Base-by-base conservation (phyloP, 2,329 filamentous ascomycete species). In the Phaeoacremonium minimum region DNA sequence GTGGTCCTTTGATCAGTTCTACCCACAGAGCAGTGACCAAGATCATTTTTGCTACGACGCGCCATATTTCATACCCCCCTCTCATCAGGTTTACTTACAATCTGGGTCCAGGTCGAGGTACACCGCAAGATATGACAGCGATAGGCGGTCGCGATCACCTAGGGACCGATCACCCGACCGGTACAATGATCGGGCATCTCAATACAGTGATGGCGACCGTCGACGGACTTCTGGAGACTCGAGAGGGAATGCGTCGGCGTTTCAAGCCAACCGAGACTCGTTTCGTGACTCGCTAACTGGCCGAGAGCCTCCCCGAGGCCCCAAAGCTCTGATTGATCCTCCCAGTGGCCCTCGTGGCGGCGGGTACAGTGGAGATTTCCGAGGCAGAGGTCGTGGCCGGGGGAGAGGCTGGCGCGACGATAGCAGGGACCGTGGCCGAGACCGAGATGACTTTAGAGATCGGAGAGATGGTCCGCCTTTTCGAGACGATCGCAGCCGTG, bases 251-350 rank as follows among this genome's bases (percentile, higher is more conserved):
- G 68, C 70, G 38, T 69, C 74, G 18, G 64, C 69, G n/a, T 86
- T 86, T 42, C 75, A 73, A 46, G 60, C 73, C 2, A 75, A 72
- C 47, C 71, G 80, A 46, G 77, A 82, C 46, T 57, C 52, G 11
- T 80, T 80, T 44, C 69, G 72, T 37, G 75, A 80, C 48, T 55
- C 71, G 47, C 45, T 73, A 55, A 57, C 67, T 18, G 69, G 73
- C 11, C 74, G 83, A 46, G 87, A 94, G 45, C 83, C 86, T 3
- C 89, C 89, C 4, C 76, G 88, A 38, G 89, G 86, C 1, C 88
- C 89, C 9, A 88, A 90, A 58, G 87, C 85, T 4, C 66, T 89
- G 39, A 75, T 85, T 41, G 86, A 91, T 42, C 64, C 77, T 18
- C 75, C 78, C n/a, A 77, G 73, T 45, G 80, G 80, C 18, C 83